Evolutionary conservation across 73 alveolate species (phyloP).

Genomic region (Tetrahymena malaccensis): DNA sequence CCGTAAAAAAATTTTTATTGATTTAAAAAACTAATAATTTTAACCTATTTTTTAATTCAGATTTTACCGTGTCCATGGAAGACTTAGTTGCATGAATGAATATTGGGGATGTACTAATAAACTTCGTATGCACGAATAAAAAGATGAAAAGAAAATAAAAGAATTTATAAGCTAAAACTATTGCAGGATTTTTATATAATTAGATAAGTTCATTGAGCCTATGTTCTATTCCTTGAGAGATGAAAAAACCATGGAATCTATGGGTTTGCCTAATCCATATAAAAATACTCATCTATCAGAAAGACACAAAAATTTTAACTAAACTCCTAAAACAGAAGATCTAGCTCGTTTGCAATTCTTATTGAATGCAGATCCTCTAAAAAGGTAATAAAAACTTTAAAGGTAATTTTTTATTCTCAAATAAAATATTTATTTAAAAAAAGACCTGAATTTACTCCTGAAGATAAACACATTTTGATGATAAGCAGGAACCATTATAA

Average conservation of each 20-base stretch:
- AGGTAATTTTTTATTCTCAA: neutral
- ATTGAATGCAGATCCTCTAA: slow-evolving; percentile 38
- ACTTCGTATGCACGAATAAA: neutral
- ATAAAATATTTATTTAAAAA: neutral
- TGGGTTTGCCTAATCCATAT: slow-evolving; percentile 24
- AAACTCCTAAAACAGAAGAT: slow-evolving; percentile 39
- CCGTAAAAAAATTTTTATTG: neutral
- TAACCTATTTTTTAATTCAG: neutral
- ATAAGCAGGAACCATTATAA: slow-evolving; percentile 50
- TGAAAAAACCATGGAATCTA: slow-evolving; percentile 5
- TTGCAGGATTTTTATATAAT: neutral
- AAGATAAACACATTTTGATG: slow-evolving; percentile 33
- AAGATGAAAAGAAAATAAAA: neutral
- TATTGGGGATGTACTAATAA: slow-evolving; percentile 17
- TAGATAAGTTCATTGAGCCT: slow-evolving; percentile 18
- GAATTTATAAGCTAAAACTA: neutral
- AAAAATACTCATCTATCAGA: neutral
- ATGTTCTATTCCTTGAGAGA: slow-evolving; percentile 34
- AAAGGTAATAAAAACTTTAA: neutral
- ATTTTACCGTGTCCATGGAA: slow-evolving; percentile 39
- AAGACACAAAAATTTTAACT: slow-evolving; percentile 8
- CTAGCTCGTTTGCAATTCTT: slow-evolving; percentile 32
- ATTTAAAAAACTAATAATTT: neutral
- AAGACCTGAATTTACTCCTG: slow-evolving; percentile 18
- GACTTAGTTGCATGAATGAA: slow-evolving; percentile 49